These are phyloP conservation scores for Acer yangbiense DNA, from an alignment of 345 rosid species.

Conservation along the genomic window DNA sequence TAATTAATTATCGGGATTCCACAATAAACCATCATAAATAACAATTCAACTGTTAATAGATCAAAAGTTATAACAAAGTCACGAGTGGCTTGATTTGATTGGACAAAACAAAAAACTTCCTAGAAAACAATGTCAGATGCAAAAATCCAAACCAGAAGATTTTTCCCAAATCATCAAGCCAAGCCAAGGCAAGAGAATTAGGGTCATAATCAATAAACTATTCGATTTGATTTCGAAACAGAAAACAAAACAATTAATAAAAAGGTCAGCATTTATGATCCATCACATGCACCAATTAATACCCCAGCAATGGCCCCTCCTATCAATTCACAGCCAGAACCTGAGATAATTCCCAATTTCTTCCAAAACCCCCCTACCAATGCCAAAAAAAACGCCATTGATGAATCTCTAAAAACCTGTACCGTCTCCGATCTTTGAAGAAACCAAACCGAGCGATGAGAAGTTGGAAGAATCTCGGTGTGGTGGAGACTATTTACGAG, in stretches of 20 bases:
- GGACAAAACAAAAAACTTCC: neutral
- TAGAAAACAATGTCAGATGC: neutral
- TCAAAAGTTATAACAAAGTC: too few relatives aligned
- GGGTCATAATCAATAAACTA: slow-evolving; percentile 8
- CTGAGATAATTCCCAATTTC: slow-evolving; percentile 23
- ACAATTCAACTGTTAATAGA: neutral
- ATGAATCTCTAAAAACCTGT: neutral
- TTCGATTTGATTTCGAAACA: slow-evolving; percentile 1
- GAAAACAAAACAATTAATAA: slow-evolving; percentile 11
- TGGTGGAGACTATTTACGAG: slow-evolving; percentile 80
- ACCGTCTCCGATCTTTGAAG: neutral
- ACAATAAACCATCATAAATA: neutral
- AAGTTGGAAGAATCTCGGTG: slow-evolving; percentile 59
- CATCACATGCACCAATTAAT: slow-evolving; percentile 64
- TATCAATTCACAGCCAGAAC: neutral
- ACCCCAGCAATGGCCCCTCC: slow-evolving; percentile 23
- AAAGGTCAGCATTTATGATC: slow-evolving; percentile 49
- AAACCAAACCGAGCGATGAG: slow-evolving; percentile 31
- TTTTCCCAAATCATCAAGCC: slow-evolving; percentile 5
- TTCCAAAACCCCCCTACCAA: slow-evolving; percentile 24
- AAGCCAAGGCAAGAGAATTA: neutral
- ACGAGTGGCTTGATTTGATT: neutral
- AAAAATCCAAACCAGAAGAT: slow-evolving; percentile 7
- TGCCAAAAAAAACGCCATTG: slow-evolving; percentile 4
- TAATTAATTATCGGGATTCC: neutral